Base-by-base conservation (phyloP, 805 yeast genomes). In the Metschnikowia sp. region DNA sequence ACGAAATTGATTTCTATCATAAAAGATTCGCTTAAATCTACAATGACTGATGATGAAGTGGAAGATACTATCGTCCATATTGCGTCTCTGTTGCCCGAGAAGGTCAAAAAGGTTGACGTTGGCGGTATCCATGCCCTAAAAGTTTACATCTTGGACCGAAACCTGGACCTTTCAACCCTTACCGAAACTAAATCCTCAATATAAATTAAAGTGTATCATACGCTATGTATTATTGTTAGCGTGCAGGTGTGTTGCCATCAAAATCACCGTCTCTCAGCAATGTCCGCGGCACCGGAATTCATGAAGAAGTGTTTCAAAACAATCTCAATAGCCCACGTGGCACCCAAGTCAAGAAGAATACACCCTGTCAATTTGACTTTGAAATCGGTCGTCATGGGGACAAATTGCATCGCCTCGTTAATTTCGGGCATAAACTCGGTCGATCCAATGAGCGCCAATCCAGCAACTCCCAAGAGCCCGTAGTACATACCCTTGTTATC, bases 401-500 rank as follows among this genome's bases (percentile, higher is more conserved):
- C 99, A 66, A 94, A 87, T 64, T 85, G 82, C 84, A 94, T 83
- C 12, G 88, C 88, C 64, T 88, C 92, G 65, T 94, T 94, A 62
- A 94, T 69, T 72, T 94, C 99, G 32, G 98, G 98, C 60, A 91
- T 65, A 61, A 92, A 86, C 68, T 94, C 99, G 22, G 98, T 90
- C 5, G 97, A 84, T 12, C 98, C 96, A 10, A 92, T 78, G 48
- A 94, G 68, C 1, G 97, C 96, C 60, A 94, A 77, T 36, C 79
- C 88, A 22, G 96, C 86, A 55, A 92, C 97, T 56, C 96, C 96
- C 33, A 92, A 64, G 48, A 94, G 77, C 22, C 99, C 99, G 58
- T 88, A 92, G 72, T 86, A 92, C 98, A 94, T 94, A 55, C 97
- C 98, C 69, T 84, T 87, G 72, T 94, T 94, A 66, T 86, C 96